Evolutionary conservation across 805 yeast genomes (phyloP), one percentile per base, ranked within the genome.

Genomic region (Starmerella ratchasimensis): DNA sequence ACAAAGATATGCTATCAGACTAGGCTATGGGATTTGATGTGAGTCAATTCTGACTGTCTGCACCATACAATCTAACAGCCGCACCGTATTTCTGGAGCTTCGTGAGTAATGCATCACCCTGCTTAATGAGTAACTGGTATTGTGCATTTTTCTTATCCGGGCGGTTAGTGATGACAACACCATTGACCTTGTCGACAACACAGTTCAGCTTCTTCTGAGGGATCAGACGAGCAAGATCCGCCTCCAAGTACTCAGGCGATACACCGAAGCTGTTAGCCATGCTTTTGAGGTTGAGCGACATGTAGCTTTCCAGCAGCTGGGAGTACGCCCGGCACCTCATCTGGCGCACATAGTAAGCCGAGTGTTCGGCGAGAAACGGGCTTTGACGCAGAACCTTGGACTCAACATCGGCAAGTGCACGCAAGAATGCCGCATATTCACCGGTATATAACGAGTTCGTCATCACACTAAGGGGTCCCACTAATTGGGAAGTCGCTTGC

Each of bases 11-110:
- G n/a, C n/a, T n/a, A n/a, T n/a, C n/a, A n/a, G n/a, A n/a, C n/a
- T n/a, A n/a, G n/a, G n/a, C n/a, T n/a, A n/a, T n/a, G n/a, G n/a
- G n/a, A n/a, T n/a, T n/a, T n/a, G n/a, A n/a, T n/a, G 13, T 26
- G 7, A 9, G n/a, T 30, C 19, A 31, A 31, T 33, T 41, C 30
- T 35, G 41, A 31, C 46, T 46, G 28, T 84, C 95, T 20, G 94
- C 80, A 33, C 97, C 96, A 54, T 93, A 79, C 52, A 90, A 69
- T 58, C 93, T 80, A 34, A 90, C 97, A 17, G 96, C 95, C 31
- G 97, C 95, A 33, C 94, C 94, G 52, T 88, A 90, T 59, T 86
- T 90, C 59, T 90, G 98, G 55, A 90, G 69, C 59, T 88, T 90
- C 14, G 98, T 88, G 57, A 90, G 72, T 52, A 90, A 67, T 2